phyloP scores from a whole-genome alignment of 768 basidiomycete genomes.

The Boletus sensibilis region DNA sequence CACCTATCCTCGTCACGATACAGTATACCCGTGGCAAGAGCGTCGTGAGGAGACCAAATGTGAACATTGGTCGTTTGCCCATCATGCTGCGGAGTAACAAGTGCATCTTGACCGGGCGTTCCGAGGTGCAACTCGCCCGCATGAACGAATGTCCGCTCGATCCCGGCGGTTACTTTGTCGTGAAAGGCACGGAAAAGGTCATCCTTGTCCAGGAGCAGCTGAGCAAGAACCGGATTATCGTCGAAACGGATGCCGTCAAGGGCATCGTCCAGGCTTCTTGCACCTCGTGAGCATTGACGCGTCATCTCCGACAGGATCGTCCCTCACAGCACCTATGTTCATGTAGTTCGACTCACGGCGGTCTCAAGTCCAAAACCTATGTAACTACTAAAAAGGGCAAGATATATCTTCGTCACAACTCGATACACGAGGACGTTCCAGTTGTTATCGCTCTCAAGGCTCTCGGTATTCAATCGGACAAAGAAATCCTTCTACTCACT shows the following conservation, averaged over 20 bases:
- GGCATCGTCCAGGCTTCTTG: slow-evolving; percentile 92
- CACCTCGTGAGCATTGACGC: slow-evolving; percentile 70
- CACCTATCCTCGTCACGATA: slow-evolving; percentile 90
- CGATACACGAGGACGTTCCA: slow-evolving; percentile 94
- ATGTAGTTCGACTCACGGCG: slow-evolving; percentile 72
- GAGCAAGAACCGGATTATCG: slow-evolving; percentile 98
- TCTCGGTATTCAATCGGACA: slow-evolving; percentile 94
- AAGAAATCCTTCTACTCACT: slow-evolving; percentile 92
- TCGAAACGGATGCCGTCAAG: slow-evolving; percentile 90
- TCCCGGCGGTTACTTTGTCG: slow-evolving; percentile 99
- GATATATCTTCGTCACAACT: slow-evolving; percentile 97
- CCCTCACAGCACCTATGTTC: slow-evolving; percentile 10
- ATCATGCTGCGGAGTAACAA: slow-evolving; percentile 97
- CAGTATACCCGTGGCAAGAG: slow-evolving; percentile 92
- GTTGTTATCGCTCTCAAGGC: slow-evolving; percentile 96
- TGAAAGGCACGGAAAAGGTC: slow-evolving; percentile 99
- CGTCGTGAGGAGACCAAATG: slow-evolving; percentile 77
- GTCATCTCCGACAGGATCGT: not conserved
- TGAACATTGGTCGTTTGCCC: slow-evolving; percentile 87
- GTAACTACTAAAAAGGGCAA: slow-evolving; percentile 93
- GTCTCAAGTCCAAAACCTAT: slow-evolving; percentile 95
- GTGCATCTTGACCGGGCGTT: slow-evolving; percentile 81
- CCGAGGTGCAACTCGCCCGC: slow-evolving; percentile 78
- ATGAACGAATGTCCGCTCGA: slow-evolving; percentile 98
- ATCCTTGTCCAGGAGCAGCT: slow-evolving; percentile 98